Evolutionary conservation across 2,329 filamentous ascomycete species (phyloP).

Genomic region (Sodiomyces alkalinus): DNA sequence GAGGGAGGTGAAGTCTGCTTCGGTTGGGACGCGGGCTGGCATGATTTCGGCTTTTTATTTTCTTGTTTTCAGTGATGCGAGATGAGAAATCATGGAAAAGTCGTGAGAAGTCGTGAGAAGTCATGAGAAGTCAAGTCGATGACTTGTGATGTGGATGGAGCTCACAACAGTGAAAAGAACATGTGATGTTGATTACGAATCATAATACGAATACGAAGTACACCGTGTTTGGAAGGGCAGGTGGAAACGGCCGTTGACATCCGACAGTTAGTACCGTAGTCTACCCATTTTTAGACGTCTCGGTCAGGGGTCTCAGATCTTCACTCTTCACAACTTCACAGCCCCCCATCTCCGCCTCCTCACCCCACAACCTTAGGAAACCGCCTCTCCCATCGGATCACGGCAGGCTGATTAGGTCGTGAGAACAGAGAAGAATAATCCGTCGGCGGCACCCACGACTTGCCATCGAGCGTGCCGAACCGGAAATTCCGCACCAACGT

Average conservation of each 20-base stretch:
- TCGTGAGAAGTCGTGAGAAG: neutral
- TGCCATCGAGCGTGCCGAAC: too few species aligned
- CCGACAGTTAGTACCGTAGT: too few species aligned
- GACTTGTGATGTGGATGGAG: too few species aligned
- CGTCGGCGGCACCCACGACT: too few species aligned
- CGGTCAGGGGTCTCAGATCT: too few species aligned
- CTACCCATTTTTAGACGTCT: too few species aligned
- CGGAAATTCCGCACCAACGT: conserved; percentile 32
- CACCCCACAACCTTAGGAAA: too few species aligned
- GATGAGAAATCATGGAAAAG: neutral
- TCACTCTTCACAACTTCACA: too few species aligned
- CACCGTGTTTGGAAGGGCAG: too few species aligned
- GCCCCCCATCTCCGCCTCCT: too few species aligned
- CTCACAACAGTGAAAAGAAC: neutral
- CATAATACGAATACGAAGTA: neutral
- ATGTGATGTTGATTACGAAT: neutral
- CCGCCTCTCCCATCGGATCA: neutral
- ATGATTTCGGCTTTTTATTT: conserved; percentile 12
- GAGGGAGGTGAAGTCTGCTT: conserved; percentile 32
- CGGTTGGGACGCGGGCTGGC: conserved; percentile 33
- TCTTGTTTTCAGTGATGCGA: too few species aligned
- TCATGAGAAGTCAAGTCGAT: neutral
- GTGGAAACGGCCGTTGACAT: too few species aligned
- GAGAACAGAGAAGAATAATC: neutral
- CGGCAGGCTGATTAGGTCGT: neutral